Base-by-base conservation (phyloP, 306 rosid genomes). In the Prunus davidiana region DNA sequence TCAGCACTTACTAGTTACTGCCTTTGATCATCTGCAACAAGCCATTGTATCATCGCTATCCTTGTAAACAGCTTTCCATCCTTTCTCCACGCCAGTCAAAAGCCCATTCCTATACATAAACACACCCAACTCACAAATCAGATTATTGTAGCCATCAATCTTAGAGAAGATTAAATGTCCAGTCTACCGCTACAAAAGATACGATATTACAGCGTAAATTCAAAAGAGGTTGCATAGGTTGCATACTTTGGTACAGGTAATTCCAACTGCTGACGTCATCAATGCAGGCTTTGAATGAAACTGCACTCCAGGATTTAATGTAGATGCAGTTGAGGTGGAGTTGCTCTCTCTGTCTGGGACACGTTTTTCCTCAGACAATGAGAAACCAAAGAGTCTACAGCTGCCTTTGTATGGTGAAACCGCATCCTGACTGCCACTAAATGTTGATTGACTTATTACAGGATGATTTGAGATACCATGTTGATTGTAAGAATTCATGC, bases 341-440 rank as follows among this genome's bases (percentile, higher is more conserved):
- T 70, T 78, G 32, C 78, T 87, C 72, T 81, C 88, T 67, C 83
- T 73, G 61, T 50, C 89, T 27, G 89, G 85, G 69, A 73, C 82
- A 46, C 75, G 74, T 8, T 86, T 67, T 71, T 81, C 96, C 66
- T 91, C 93, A 0, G 91, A 92, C 78, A 96, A 83, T 50, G 97
- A 91, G 81, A 96, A 96, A 25, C 99, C 99, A 57, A 96, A 96
- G 47, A 96, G 96, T 66, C 90, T 92, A 84, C 99, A 96, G 86
- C 89, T 88, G 76, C 85, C 77, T 78, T 92, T 95, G 84, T 89
- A 84, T 2, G 96, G 73, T 9, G 93, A 73, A 75, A 76, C 82
- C 78, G 86, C 45, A 58, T 93, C 91, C 68, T 88, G 85, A 69
- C 68, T 74, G 68, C 84, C 89, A 80, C 86, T 79, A 54, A 67